Conservation (phyloP, 805 yeast species). For the Nematodospora valgi region DNA sequence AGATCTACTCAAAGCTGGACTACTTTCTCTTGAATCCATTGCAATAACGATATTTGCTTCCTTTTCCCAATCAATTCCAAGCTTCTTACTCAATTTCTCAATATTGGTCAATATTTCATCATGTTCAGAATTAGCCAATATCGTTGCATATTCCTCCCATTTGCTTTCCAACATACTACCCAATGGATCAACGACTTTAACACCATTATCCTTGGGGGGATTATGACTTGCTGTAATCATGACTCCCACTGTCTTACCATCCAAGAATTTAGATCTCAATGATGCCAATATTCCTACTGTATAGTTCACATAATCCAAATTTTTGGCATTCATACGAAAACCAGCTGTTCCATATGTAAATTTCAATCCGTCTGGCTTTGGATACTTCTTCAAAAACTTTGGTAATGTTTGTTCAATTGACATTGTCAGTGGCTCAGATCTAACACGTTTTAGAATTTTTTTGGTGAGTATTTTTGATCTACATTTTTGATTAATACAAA, state of each 20-base stretch:
- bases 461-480: too few relatives aligned
- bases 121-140: slow-evolving; percentile 65
- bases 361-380: slow-evolving; percentile 37
- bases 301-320: slow-evolving; percentile 77
- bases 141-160: slow-evolving; percentile 85
- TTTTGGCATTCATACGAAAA: slow-evolving; percentile 70
- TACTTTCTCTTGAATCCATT: slow-evolving; percentile 85
- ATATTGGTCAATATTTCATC: slow-evolving; percentile 42
- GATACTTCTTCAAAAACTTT: slow-evolving; percentile 23
- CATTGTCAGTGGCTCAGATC: too few relatives aligned
- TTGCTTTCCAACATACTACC: slow-evolving; percentile 82
- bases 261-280: slow-evolving; percentile 69
- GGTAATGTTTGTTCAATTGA: slow-evolving; percentile 8
- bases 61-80: slow-evolving; percentile 44
- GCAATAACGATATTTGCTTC: slow-evolving; percentile 62
- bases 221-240: slow-evolving; percentile 97
- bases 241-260: slow-evolving; percentile 78
- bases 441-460: too few relatives aligned
- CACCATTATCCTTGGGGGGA: slow-evolving; percentile 89
- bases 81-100: slow-evolving; percentile 30
- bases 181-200: slow-evolving; percentile 87
- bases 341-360: slow-evolving; percentile 97
- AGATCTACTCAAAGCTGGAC: slow-evolving; percentile 59
- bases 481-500: too few relatives aligned
- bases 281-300: slow-evolving; percentile 81